Evolutionary conservation across 768 basidiomycete species (phyloP).

Genomic region (Pleurotus cornucopiae): DNA sequence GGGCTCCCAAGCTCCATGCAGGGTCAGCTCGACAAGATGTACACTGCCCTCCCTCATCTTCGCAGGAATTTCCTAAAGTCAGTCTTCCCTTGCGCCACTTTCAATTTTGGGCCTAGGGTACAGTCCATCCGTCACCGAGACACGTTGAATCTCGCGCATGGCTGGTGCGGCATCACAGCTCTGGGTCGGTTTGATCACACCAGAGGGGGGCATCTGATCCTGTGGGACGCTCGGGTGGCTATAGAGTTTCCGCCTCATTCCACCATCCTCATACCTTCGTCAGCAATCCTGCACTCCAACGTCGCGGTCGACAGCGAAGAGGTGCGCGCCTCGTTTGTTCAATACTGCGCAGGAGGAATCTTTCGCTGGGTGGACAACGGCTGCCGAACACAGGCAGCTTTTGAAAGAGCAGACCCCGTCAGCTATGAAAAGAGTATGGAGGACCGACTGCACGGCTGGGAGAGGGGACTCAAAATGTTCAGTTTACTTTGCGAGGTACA

Average conservation of each 20-base stretch:
- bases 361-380: constrained; percentile 22
- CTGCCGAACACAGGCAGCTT: no score
- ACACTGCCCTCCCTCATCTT: no score
- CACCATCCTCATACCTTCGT: constrained; percentile 24
- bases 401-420: no score
- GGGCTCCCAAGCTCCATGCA: no score
- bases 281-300: constrained; percentile 22
- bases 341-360: constrained; percentile 22
- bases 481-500: no score
- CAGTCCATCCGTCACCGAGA: constrained; percentile 21
- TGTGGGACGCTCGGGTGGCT: constrained; percentile 22
- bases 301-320: constrained; percentile 16
- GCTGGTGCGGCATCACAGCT: constrained; percentile 27
- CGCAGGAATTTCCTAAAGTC: constrained; percentile 13
- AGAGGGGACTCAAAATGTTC: no score
- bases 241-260: constrained; percentile 21
- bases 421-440: no score
- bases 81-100: constrained; percentile 18
- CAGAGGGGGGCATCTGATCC: constrained; percentile 26
- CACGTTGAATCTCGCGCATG: constrained; percentile 23
- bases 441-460: no score
- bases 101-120: constrained; percentile 24
- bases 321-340: constrained; percentile 18
- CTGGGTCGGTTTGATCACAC: constrained; percentile 22
- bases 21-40: no score